These are phyloP conservation scores for Aspergillus versicolor DNA, from an alignment of 2,329 filamentous ascomycete genomes.

Conservation along the genomic window DNA sequence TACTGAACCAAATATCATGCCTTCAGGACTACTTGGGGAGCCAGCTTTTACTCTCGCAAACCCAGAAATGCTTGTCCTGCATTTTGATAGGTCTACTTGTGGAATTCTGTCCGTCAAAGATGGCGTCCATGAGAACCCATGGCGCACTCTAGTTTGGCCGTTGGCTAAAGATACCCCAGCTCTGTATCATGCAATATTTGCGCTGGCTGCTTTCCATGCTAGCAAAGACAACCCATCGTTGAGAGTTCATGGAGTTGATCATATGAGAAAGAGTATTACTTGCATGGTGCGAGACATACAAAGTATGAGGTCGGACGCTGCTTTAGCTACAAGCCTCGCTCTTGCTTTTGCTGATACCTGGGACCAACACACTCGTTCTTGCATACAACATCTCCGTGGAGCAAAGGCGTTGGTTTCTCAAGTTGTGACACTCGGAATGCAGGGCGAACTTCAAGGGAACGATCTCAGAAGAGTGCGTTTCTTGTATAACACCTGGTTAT, in stretches of 20 bases:
- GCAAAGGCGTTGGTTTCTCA: constrained; percentile 64
- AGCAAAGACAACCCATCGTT: constrained; percentile 58
- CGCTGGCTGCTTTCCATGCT: constrained; percentile 68
- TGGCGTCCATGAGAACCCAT: constrained; percentile 67
- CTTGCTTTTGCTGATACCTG: constrained; percentile 70
- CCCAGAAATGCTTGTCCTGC: constrained; percentile 61
- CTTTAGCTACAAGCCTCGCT: constrained; percentile 68
- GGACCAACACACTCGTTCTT: constrained; percentile 68
- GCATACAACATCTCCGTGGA: constrained; percentile 67
- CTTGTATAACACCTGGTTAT: constrained; percentile 70
- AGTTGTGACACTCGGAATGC: constrained; percentile 49
- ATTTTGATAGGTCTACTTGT: constrained; percentile 66
- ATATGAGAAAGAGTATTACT: constrained; percentile 65
- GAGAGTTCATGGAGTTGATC: constrained; percentile 63
- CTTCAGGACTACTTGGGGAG: constrained; percentile 42
- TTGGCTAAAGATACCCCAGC: constrained; percentile 63
- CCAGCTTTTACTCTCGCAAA: constrained; percentile 53
- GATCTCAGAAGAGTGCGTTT: constrained; percentile 61
- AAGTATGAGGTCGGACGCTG: constrained; percentile 63
- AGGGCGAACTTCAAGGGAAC: constrained; percentile 39
- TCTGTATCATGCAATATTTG: constrained; percentile 66
- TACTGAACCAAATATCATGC: constrained; percentile 1
- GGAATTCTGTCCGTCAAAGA: constrained; percentile 71
- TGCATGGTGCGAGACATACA: constrained; percentile 60
- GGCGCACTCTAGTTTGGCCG: constrained; percentile 70